Base-by-base conservation (phyloP, 495 filamentous ascomycete species). In the Daldinia bambusicola region DNA sequence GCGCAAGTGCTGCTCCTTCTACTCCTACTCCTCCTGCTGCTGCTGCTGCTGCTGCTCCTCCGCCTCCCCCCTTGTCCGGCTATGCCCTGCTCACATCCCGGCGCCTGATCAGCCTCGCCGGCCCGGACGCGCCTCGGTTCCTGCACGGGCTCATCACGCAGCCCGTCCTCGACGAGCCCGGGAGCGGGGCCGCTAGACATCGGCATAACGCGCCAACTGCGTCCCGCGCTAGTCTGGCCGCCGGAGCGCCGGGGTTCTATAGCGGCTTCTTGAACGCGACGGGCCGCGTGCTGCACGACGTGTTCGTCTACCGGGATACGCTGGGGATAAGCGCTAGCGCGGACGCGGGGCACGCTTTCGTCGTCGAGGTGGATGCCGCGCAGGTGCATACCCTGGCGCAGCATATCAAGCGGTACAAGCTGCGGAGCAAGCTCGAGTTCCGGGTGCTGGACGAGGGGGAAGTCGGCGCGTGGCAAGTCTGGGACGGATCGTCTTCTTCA, bases 61-160 rank as follows among this genome's bases (percentile, higher is more conserved):
- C n/a, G n/a, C 70, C 73, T 13, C 76, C 86, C 8, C 86, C 87
- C 4, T 12, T 81, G 3, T 72, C 82, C 18, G 88, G 84, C 51
- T 65, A 85, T 65, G 80, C 86, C 9, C 76, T 70, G 8, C 87
- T 98, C 72, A 79, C 86, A 38, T 88, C 89, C 74, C 92, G 95
- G 30, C 86, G 88, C 30, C 84, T 99, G 36, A 89, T 99, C 71
- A 89, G 89, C 59, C 80, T 98, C 57, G 85, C 88, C 51, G 95
- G 95, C 50, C 79, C 80, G 55, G 95, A 98, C 76, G 89, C 92
- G 41, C 82, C 91, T 7, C 89, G 89, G 43, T 98, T 91, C 82
- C 88, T 99, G 12, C 95, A 98, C 80, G 94, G 94, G 61, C 83
- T 95, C 53, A 89, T 93, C 51, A 97, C 94, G 0, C 86, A 88